These are phyloP conservation scores for Austropuccinia psidii DNA, from an alignment of 1,284 basidiomycete species.

Conservation along the genomic window DNA sequence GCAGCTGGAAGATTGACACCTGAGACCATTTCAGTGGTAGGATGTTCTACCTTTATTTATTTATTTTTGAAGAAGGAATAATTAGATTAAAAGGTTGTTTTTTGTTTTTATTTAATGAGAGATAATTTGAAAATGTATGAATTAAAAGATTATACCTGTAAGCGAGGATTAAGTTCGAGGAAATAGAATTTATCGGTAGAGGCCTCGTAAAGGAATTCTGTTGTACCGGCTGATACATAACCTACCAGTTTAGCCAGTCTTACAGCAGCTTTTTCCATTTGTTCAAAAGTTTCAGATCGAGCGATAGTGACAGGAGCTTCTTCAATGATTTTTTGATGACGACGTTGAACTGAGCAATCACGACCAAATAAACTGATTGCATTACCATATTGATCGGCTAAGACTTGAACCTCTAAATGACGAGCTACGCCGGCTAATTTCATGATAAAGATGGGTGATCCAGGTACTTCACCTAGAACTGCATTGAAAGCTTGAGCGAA, in stretches of 20 bases:
- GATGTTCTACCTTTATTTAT: slow-evolving; percentile 49
- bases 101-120: neutral
- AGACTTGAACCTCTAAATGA: slow-evolving; percentile 94
- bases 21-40: slow-evolving; percentile 98
- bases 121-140: neutral
- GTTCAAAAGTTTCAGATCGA: slow-evolving; percentile 75
- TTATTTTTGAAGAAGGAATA: too few species aligned
- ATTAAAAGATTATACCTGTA: slow-evolving; percentile 90
- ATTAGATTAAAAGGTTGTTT: neutral
- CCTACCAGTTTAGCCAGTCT: slow-evolving; percentile 95
- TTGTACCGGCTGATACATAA: slow-evolving; percentile 94
- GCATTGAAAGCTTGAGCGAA: slow-evolving; percentile 93
- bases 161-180: slow-evolving; percentile 97
- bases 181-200: slow-evolving; percentile 91
- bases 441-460: slow-evolving; percentile 99
- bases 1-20: slow-evolving; percentile 97
- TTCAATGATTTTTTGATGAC: slow-evolving; percentile 99
- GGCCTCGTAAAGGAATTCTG: slow-evolving; percentile 83
- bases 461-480: slow-evolving; percentile 92
- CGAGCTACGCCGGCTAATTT: slow-evolving; percentile 96
- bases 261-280: slow-evolving; percentile 98
- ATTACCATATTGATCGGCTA: slow-evolving; percentile 99
- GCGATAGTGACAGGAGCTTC: slow-evolving; percentile 99
- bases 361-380: slow-evolving; percentile 98
- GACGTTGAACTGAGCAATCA: slow-evolving; percentile 98